Percentiles rank a stretch among this genome's conserved stretches.
These are phyloP conservation scores for Castanea crenata DNA, from an alignment of 306 rosid genomes.

Conservation along the genomic window DNA sequence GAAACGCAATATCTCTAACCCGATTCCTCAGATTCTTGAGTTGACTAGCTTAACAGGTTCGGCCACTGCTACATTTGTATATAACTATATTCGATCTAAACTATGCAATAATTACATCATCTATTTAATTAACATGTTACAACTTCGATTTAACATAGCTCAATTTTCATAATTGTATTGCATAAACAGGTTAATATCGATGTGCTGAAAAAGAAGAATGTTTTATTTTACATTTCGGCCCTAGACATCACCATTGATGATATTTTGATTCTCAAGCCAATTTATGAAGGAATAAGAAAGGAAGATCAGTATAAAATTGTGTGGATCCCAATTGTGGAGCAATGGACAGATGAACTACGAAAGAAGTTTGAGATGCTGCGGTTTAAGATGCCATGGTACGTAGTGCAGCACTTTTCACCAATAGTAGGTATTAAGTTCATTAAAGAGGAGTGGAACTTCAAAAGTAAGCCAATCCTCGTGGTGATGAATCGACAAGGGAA, in stretches of 20 bases:
- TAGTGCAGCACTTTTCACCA: slow-evolving; percentile 18
- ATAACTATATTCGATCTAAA: too few species aligned
- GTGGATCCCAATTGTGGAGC: slow-evolving; percentile 62
- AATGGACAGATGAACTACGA: slow-evolving; percentile 33
- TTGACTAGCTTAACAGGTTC: too few species aligned
- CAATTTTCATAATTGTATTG: not conserved
- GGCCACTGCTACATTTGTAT: too few species aligned
- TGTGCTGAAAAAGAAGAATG: slow-evolving; percentile 33
- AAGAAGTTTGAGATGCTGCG: slow-evolving; percentile 36
- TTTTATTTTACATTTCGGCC: slow-evolving; percentile 40
- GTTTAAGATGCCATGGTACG: slow-evolving; percentile 48
- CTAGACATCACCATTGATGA: slow-evolving; percentile 39
- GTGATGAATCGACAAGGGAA: slow-evolving; percentile 38
- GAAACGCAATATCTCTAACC: too few species aligned
- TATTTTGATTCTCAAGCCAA: slow-evolving; percentile 15
- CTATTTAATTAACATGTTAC: too few species aligned
- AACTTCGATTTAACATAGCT: not conserved
- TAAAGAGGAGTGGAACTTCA: slow-evolving; percentile 46
- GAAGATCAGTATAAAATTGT: slow-evolving; percentile 31
- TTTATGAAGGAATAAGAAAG: slow-evolving; percentile 30
- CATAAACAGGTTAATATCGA: slow-evolving; percentile 28
- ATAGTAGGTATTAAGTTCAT: slow-evolving; percentile 41
- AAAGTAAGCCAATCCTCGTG: slow-evolving; percentile 39
- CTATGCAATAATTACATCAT: not conserved
- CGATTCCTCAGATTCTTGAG: too few species aligned